Base-by-base conservation (phyloP, 2,329 filamentous ascomycete species). In the Calonectria naviculata region DNA sequence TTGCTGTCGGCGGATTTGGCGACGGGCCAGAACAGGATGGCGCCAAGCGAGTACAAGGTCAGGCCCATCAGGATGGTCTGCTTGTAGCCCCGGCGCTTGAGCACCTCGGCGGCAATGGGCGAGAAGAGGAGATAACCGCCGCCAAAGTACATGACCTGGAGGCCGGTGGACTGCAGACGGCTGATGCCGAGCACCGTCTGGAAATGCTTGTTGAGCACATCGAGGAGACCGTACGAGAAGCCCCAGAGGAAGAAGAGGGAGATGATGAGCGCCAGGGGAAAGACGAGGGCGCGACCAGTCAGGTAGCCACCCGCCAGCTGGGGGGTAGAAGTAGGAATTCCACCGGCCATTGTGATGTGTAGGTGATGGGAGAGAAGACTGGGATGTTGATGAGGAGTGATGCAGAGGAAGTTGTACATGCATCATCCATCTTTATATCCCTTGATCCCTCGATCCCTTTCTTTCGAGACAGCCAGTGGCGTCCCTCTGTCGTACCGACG, bases 31-130 rank as follows among this genome's bases (percentile, higher is more conserved):
- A 88, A 86, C 67, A 88, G 88, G 31, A 90, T 81, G 19, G 87
- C 88, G 17, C 89, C 89, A 26, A 90, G 74, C 4, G 90, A 91
- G 82, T 94, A 94, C 54, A 95, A 87, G 65, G 83, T 85, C 4
- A 95, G 86, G 44, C 93, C 91, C 75, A 89, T 87, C 76, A 93
- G 91, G 81, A 93, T 93, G 29, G 91, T 92, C 70, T 87, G 87
- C 67, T 90, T 88, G 81, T 92, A 93, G 38, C 92, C 91, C 73
- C 87, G 92, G 70, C 87, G 87, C 68, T 91, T 89, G 12, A 93
- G 86, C 74, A 93, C 85, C 80, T 85, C 88, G 58, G 92, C 91
- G 24, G 92, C 89, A 15, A 85, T 78, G 36, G 84, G 83, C 44
- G 86, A 85, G 38, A 84, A 81, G 47, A 85, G 83, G 28, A 84